Evolutionary conservation across 139 green algal species (phyloP), one percentile per base, ranked within the genome.

Genomic region (Asterochloris sp.): DNA sequence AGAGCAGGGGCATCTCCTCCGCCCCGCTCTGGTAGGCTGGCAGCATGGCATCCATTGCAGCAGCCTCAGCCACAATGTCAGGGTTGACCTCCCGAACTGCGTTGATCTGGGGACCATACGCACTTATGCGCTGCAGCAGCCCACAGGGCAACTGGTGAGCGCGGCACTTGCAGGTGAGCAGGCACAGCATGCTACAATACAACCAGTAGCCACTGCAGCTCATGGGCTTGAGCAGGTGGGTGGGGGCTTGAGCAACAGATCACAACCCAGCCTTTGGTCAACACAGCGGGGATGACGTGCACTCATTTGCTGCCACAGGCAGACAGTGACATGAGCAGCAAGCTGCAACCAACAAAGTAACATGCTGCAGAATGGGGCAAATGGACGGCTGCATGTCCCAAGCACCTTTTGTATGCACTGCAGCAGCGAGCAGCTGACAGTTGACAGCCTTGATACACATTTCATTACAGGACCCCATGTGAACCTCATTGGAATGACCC

Each of bases 61-160:
- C 79, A 38, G 79, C 79, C 29, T 63, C 74, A 26, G 74, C 62
- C 54, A 78, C 62, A 14, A 78, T 60, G 17, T 78, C 73, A 64
- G 79, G 79, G 14, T 73, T 28, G 12, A 81, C 28, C 62, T 60
- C 26, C 27, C 69, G 17, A 0, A 83, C n/a, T 23, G 79, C 69
- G 63, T 78, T 83, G 74, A 76, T 78, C 13, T 78, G 69, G 23
- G 29, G 69, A 69, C 78, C 69, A 69, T 83, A 83, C 24, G 79
- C 79, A 60, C 62, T 73, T 13, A 83, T 83, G 21, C 79, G 68
- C 79, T 83, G 78, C 67, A 76, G 19, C 16, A 21, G 16, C 0
- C 13, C n/a, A 10, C 16, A 24, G 29, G 13, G 29, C 23, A 29
- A 23, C 26, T 77, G n/a, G 17, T 38, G n/a, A 47, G 17, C 4